Evolutionary conservation across 164 flowering plant genomes (phyloP).

Genomic region (Aristolochia contorta): DNA sequence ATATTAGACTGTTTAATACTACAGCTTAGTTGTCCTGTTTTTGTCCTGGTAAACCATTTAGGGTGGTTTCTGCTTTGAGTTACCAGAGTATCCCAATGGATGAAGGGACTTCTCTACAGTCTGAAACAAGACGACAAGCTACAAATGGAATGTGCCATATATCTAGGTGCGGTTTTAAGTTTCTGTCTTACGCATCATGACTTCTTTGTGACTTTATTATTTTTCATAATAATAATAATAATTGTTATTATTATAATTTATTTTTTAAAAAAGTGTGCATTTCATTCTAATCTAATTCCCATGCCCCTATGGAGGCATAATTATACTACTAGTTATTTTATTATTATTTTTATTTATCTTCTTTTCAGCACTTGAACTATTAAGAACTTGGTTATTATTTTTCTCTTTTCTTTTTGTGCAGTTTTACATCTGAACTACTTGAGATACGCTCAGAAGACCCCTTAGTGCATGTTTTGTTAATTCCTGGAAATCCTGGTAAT

Average conservation of each 20-base stretch:
- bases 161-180: conserved; percentile 37
- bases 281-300: no score
- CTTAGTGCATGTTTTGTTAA: conserved; percentile 42
- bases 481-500: conserved; percentile 66
- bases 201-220: no score
- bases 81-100: conserved; percentile 23
- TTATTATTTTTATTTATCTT: background rate
- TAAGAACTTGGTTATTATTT: background rate
- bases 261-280: no score
- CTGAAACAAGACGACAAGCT: conserved; percentile 20
- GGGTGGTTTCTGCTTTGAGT: conserved; percentile 10
- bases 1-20: no score
- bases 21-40: no score
- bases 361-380: background rate
- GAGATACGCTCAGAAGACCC: conserved; percentile 61
- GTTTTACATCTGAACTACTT: conserved; percentile 60
- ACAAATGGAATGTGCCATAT: conserved; percentile 48
- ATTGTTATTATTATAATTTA: no score
- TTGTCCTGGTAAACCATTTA: conserved; percentile 3
- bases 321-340: background rate
- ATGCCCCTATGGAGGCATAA: no score
- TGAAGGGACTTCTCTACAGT: conserved; percentile 2
- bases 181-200: background rate
- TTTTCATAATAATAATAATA: no score
- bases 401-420: conserved; percentile 6